Base-by-base conservation (phyloP, 1,284 basidiomycete genomes). In the Ustilago loliicola region DNA sequence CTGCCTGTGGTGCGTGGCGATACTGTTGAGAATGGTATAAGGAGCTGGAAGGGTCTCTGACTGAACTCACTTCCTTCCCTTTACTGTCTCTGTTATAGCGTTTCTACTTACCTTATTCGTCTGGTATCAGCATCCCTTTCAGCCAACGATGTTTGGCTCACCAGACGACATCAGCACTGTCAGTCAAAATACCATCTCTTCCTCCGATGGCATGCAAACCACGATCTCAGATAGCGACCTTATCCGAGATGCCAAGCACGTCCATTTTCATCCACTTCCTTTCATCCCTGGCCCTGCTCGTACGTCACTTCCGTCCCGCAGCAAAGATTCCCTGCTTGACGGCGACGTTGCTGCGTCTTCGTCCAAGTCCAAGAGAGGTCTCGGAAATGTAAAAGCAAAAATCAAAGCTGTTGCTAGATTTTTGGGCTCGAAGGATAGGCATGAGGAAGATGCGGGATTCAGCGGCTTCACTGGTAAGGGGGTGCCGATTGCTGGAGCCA, bases 141-240 rank as follows among this genome's bases (percentile, higher is more conserved):
- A 54, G 7, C 30, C 48, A 17, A 57, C 27, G 21, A 71, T 71
- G 68, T 71, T 54, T 13, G 73, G 73, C 57, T 56, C 68, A 11
- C 73, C 73, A 1, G 68, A 76, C 58, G 73, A 65, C 42, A 47
- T 29, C 6, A 76, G 68, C 61, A 51, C 30, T 42, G n/a, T 76
- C 34, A 63, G 67, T 23, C 29, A 30, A 15, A 21, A 38, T 36
- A 38, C 34, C 45, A 50, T n/a, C 36, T 32, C 42, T 21, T 5
- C 21, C 13, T 19, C 34, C 47, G 58, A n/a, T 23, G 36, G 17
- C 36, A 29, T 62, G 50, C 56, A 45, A 45, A 21, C 40, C 15
- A 62, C 55, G 51, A 45, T 66, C 34, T 64, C 64, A 13, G 68
- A 76, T 50, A 76, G 73, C 57, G 68, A 76, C 40, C 8, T 71